A percentile compares a stretch with the other conserved stretches of the same genome.
Conservation (phyloP, 768 basidiomycete species). For the Lactarius hengduanensis region DNA sequence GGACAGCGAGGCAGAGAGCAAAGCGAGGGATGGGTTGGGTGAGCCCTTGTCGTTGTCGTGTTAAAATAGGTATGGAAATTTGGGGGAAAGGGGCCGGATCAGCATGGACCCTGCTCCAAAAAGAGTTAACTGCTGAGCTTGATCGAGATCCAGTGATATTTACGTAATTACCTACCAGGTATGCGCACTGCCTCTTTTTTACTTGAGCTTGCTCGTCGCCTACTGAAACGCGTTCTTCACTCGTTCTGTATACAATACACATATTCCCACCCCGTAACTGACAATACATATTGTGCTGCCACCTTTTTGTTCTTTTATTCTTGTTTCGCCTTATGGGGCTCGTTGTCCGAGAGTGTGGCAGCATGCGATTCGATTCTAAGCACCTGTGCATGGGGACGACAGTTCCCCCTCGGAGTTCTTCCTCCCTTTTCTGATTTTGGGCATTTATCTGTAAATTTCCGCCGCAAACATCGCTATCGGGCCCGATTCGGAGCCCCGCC, state of each 20-base stretch:
- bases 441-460: not conserved
- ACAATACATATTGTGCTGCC: not conserved
- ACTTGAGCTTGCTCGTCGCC: not conserved
- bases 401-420: not conserved
- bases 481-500: slow-evolving; percentile 5
- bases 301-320: not conserved
- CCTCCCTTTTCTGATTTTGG: not conserved
- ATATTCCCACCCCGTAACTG: not conserved
- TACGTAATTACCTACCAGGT: not conserved
- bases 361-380: too few relatives aligned
- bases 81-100: slow-evolving; percentile 17
- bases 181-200: not conserved
- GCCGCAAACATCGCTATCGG: not conserved
- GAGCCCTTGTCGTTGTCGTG: slow-evolving; percentile 1
- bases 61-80: slow-evolving; percentile 8
- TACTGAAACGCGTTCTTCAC: not conserved
- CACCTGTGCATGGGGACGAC: not conserved
- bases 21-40: not conserved
- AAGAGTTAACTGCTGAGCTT: not conserved
- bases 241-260: not conserved
- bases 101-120: slow-evolving; percentile 1
- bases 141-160: slow-evolving; percentile 12
- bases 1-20: slow-evolving; percentile 2
- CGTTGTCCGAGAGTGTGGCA: not conserved
- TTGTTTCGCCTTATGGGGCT: not conserved